These are phyloP conservation scores for Chalara sp. DNA, from an alignment of 2,329 filamentous ascomycete species.

Conservation along the genomic window DNA sequence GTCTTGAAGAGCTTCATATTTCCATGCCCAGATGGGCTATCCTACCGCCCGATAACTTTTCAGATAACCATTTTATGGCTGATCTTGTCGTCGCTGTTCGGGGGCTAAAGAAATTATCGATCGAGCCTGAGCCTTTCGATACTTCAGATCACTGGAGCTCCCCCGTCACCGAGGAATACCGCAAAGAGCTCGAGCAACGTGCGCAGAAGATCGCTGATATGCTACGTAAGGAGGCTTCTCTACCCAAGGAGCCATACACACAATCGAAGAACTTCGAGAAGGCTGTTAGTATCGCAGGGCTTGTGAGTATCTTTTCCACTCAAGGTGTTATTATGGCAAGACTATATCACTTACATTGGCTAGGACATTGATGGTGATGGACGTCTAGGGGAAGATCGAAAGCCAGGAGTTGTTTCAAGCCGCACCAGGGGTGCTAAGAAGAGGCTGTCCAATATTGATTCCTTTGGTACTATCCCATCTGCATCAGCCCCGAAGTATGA, in stretches of 20 bases:
- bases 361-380: constrained; percentile 16
- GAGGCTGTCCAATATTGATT: neutral
- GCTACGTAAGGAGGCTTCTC: neutral
- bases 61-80: neutral
- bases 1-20: neutral
- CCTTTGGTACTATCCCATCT: constrained; percentile 6
- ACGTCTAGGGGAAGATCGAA: constrained; percentile 10
- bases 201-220: neutral
- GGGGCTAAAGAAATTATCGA: neutral
- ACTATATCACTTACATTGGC: neutral
- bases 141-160: neutral
- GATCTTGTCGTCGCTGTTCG: neutral
- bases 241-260: neutral
- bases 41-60: neutral
- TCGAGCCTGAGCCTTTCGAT: neutral
- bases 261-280: neutral
- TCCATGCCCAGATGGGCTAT: neutral
- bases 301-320: neutral
- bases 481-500: constrained; percentile 7
- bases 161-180: neutral
- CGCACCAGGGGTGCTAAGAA: constrained; percentile 8
- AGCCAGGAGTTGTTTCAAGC: constrained; percentile 10
- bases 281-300: neutral
- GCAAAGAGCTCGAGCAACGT: neutral
- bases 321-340: neutral